phyloP scores from a whole-genome alignment of 1,284 basidiomycete genomes.

The Cerioporus squamosus region DNA sequence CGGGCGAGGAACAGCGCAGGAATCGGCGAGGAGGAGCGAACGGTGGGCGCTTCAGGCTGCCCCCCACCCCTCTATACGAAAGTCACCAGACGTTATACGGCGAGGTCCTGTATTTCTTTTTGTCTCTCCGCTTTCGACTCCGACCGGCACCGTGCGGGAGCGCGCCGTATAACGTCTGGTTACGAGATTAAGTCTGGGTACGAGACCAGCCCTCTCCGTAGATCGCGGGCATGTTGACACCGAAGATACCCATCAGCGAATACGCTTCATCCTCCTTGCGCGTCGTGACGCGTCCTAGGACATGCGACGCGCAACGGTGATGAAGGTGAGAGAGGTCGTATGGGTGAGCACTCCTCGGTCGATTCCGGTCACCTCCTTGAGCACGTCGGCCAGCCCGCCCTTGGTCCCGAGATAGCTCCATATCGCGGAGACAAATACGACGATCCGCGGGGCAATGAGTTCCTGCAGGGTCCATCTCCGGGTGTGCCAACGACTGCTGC shows the following conservation, averaged over 20 bases:
- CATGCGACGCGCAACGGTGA: neutral
- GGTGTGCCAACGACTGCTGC: neutral
- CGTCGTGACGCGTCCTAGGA: neutral
- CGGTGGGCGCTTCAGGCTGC: no score
- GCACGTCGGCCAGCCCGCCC: neutral
- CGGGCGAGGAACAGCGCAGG: no score
- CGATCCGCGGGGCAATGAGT: neutral
- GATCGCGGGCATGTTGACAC: neutral
- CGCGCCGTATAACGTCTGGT: no score
- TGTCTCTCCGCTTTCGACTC: no score
- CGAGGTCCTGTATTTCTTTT: no score
- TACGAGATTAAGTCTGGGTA: no score
- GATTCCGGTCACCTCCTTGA: neutral
- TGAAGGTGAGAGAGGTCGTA: neutral
- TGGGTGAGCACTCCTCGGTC: neutral
- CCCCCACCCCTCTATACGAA: no score
- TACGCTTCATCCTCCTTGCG: slow-evolving; percentile 1
- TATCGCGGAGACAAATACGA: neutral
- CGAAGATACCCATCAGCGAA: neutral
- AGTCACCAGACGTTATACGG: no score
- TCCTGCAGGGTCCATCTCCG: slow-evolving; percentile 1
- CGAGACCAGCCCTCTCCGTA: no score
- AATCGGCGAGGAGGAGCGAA: no score
- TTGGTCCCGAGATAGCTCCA: neutral
- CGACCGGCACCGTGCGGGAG: no score